These are phyloP conservation scores for Fraxinus pennsylvanica DNA, from an alignment of 257 asterid genomes.

Conservation along the genomic window DNA sequence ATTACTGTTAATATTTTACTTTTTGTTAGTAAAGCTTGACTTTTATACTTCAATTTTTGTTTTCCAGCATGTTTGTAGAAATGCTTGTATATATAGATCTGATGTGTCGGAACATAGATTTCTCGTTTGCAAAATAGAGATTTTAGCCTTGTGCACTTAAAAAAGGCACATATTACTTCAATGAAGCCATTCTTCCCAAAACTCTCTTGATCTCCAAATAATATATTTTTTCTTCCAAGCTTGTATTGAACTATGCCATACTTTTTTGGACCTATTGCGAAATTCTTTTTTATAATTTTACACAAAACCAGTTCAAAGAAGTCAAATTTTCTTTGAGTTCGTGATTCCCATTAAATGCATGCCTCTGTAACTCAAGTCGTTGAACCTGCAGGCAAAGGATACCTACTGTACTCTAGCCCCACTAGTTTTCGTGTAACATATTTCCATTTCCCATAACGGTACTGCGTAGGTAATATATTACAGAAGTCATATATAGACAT, in stretches of 20 bases:
- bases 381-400: neutral
- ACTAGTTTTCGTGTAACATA: neutral
- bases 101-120: neutral
- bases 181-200: neutral
- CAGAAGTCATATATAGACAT: neutral
- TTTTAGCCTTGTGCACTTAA: neutral
- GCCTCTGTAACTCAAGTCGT: neutral
- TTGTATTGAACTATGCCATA: neutral
- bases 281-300: no score
- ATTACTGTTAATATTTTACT: neutral
- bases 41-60: neutral
- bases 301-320: neutral
- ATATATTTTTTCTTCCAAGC: neutral
- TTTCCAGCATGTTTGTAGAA: neutral
- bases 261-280: neutral
- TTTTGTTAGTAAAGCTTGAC: neutral
- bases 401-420: neutral
- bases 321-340: neutral
- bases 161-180: neutral
- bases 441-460: neutral
- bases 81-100: neutral
- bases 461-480: neutral
- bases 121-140: neutral
- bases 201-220: neutral
- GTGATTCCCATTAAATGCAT: neutral